Evolutionary conservation across 495 filamentous ascomycete species (phyloP).

Genomic region (Venustampulla echinocandica): DNA sequence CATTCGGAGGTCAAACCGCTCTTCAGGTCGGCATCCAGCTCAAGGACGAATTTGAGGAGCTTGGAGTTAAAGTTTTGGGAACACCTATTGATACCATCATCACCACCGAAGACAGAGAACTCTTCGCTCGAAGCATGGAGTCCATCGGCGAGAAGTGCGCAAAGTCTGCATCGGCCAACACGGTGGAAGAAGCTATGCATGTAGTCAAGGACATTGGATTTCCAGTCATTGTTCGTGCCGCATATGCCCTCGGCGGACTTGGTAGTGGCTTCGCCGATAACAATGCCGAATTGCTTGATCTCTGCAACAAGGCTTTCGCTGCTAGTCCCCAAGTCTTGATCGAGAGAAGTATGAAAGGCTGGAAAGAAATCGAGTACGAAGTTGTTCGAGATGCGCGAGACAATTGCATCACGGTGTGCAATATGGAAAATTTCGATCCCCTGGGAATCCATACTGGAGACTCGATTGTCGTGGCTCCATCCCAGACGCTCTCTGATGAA

Average conservation of each 20-base stretch:
- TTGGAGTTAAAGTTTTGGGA: conserved; percentile 89
- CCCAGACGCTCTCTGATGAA: conserved; percentile 92
- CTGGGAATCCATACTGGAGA: conserved; percentile 97
- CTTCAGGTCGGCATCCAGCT: conserved; percentile 91
- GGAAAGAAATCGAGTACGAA: conserved; percentile 99
- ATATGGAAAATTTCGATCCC: conserved; percentile 99
- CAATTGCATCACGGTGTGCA: conserved; percentile 99
- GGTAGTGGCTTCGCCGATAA: conserved; percentile 94
- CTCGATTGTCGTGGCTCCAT: conserved; percentile 95
- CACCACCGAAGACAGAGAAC: conserved; percentile 93
- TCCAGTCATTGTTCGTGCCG: conserved; percentile 93
- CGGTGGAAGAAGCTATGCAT: conserved; percentile 71
- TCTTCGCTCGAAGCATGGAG: conserved; percentile 97
- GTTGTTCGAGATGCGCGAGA: conserved; percentile 92
- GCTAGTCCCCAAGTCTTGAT: conserved; percentile 94
- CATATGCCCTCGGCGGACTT: conserved; percentile 90
- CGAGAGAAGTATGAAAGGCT: conserved; percentile 98
- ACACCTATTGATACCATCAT: conserved; percentile 97
- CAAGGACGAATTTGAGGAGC: conserved; percentile 84
- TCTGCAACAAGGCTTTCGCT: conserved; percentile 92
- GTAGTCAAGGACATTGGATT: conserved; percentile 87
- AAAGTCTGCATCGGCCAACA: conserved; percentile 86
- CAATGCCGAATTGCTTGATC: conserved; percentile 72
- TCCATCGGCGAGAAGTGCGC: conserved; percentile 97
- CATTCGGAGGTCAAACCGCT: conserved; percentile 93